Base-by-base conservation (phyloP, 352 stramenopile species). In the Pythium apleroticum region DNA sequence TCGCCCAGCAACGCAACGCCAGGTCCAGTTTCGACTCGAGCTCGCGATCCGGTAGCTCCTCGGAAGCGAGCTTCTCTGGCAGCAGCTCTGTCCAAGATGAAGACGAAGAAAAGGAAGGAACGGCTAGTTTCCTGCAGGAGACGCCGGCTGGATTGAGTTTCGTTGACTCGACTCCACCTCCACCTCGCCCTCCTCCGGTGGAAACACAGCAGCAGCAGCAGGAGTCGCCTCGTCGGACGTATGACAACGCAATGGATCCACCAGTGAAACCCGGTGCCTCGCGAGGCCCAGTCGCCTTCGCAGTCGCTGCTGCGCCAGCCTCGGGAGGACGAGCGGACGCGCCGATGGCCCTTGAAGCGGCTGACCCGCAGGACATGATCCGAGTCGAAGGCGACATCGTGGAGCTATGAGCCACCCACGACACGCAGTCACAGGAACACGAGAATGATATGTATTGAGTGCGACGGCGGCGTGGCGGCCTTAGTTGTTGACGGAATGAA, bases 311-410 rank as follows among this genome's bases (percentile, higher is more conserved):
- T 52, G 27, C 46, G 1, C 12, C 35, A 19, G 24, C 45, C 4
- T 27, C 45, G 11, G 48, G 48, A 5, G 48, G 48, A n/a, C 48
- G 17, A 31, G 25, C 7, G 4, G 5, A 57, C 19, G 43, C 53
- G 9, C 57, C 63, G 15, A 57, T 65, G 46, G 54, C 43, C 17
- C 52, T 63, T 25, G n/a, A 60, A 3, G 54, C 54, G 14, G 45
- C 35, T 15, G 60, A 73, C n/a, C 56, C 66, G 10, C 54, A 75
- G 14, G 68, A 75, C n/a, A 57, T 75, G 46, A 65, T 72, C 55
- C 39, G 53, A 27, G 68, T 75, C n/a, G 68, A 75, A 69, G 68
- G 68, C 25, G 68, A 75, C 31, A 68, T 75, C 41, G 68, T 75
- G 9, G 68, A 75, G 52, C 56, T 75, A 12, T 75, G 57, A 72